Percentiles rank a stretch among this genome's conserved stretches.
Conservation (phyloP, 176 grass and related monocot species). For the Musa itinerans region DNA sequence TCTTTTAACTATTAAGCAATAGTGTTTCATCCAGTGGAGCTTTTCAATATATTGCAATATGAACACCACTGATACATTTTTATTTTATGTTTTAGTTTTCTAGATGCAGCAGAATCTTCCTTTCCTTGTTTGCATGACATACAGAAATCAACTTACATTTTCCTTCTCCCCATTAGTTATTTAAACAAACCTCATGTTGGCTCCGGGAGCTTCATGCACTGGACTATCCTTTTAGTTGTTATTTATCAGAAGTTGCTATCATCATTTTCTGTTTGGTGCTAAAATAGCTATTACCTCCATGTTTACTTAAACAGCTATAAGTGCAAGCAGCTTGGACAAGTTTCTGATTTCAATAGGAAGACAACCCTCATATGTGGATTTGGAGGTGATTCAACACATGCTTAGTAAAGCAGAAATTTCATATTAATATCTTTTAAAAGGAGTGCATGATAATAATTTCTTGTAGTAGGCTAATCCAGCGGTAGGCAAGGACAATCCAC, state of each 20-base stretch:
- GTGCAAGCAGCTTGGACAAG: conserved; percentile 72
- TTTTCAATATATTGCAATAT: too few species aligned
- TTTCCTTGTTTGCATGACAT: background rate
- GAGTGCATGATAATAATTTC: conserved; percentile 20
- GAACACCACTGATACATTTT: too few species aligned
- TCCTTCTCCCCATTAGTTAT: background rate
- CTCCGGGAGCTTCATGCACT: too few species aligned
- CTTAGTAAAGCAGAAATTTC: conserved; percentile 2
- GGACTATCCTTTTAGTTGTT: too few species aligned
- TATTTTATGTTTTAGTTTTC: background rate
- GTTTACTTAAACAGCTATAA: conserved; percentile 49
- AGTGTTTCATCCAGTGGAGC: too few species aligned
- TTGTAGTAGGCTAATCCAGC: conserved; percentile 52
- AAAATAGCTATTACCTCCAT: conserved; percentile 15
- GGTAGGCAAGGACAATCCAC: conserved; percentile 81
- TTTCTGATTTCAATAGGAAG: conserved; percentile 80
- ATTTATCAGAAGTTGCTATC: background rate
- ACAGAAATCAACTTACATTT: background rate
- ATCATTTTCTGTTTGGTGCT: conserved; percentile 2
- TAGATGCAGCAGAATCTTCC: background rate
- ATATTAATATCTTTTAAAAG: conserved; percentile 16
- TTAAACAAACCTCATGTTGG: background rate
- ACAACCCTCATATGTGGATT: conserved; percentile 72
- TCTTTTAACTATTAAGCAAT: background rate
- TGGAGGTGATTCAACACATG: conserved; percentile 52